Conservation (phyloP, 2,329 filamentous ascomycete species). For the Arthrobotrys conoides region DNA sequence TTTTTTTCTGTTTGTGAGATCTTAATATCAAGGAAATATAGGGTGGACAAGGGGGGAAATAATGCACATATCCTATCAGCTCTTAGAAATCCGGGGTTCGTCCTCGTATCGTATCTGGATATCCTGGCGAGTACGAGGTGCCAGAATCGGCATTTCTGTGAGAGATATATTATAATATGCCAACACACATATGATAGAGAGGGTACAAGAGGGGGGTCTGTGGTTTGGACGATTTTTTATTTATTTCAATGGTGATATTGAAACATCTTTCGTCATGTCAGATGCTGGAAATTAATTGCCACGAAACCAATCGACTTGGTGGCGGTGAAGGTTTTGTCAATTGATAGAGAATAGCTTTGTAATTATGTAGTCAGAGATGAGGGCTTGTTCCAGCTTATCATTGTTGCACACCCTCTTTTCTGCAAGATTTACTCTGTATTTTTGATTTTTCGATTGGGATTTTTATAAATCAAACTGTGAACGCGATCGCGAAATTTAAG, state of each 20-base stretch:
- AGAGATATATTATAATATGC: conserved; percentile 26
- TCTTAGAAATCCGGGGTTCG: neutral
- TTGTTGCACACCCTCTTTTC: conserved; percentile 30
- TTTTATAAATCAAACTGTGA: neutral
- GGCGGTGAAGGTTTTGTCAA: neutral
- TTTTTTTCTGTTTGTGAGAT: conserved; percentile 6
- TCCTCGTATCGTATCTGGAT: conserved; percentile 32
- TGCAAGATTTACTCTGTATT: too few relatives aligned
- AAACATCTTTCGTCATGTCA: conserved; percentile 46
- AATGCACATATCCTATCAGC: neutral
- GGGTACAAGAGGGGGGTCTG: too few relatives aligned
- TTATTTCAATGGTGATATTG: conserved; percentile 32
- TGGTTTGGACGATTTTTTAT: neutral
- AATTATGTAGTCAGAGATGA: conserved; percentile 29
- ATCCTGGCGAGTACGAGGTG: conserved; percentile 26
- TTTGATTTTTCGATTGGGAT: neutral
- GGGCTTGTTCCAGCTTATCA: conserved; percentile 1
- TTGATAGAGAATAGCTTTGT: conserved; percentile 24
- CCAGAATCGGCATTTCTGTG: conserved; percentile 24
- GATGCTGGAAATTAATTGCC: conserved; percentile 32
- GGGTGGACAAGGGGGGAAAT: neutral
- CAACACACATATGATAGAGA: too few relatives aligned
- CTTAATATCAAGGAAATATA: conserved; percentile 6
- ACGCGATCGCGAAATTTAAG: conserved; percentile 1
- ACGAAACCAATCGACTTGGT: conserved; percentile 55